A percentile compares a stretch with the other conserved stretches of the same genome.
Evolutionary conservation across 2,329 filamentous ascomycete genomes (phyloP).

Genomic region (Apiospora rasikravindrae): DNA sequence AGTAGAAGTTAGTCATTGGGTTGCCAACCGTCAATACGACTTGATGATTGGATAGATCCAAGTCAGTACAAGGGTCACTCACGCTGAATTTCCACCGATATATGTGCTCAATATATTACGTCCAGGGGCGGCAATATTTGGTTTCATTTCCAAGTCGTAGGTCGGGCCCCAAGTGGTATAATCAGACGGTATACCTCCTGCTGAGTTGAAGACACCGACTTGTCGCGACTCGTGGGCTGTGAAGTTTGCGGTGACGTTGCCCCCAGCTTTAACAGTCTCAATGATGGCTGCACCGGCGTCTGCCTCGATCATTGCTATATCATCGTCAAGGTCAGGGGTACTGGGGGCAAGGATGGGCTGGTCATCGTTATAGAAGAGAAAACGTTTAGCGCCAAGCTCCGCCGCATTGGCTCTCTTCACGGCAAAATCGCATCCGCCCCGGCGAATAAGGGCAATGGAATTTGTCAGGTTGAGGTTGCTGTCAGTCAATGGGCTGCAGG

Average conservation of each 20-base stretch:
- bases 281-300: slow-evolving; percentile 33
- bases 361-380: slow-evolving; percentile 40
- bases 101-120: slow-evolving; percentile 51
- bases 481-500: slow-evolving; percentile 30
- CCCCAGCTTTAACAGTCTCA: slow-evolving; percentile 30
- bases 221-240: slow-evolving; percentile 27
- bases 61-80: neutral
- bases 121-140: slow-evolving; percentile 48
- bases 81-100: slow-evolving; percentile 30
- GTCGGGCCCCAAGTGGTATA: slow-evolving; percentile 50
- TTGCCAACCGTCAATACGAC: neutral
- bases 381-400: slow-evolving; percentile 34
- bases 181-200: slow-evolving; percentile 41
- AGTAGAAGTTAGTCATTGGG: neutral
- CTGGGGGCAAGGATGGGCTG: slow-evolving; percentile 25
- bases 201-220: slow-evolving; percentile 28
- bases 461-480: slow-evolving; percentile 27
- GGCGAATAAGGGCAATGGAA: slow-evolving; percentile 34
- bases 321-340: slow-evolving; percentile 23
- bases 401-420: slow-evolving; percentile 37
- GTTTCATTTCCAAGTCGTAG: slow-evolving; percentile 48
- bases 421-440: slow-evolving; percentile 26
- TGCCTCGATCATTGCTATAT: slow-evolving; percentile 27
- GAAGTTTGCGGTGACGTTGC: slow-evolving; percentile 36
- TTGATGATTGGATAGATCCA: neutral